These are phyloP conservation scores for Lactifluus hygrophoroides DNA, from an alignment of 768 basidiomycete species.

Conservation along the genomic window DNA sequence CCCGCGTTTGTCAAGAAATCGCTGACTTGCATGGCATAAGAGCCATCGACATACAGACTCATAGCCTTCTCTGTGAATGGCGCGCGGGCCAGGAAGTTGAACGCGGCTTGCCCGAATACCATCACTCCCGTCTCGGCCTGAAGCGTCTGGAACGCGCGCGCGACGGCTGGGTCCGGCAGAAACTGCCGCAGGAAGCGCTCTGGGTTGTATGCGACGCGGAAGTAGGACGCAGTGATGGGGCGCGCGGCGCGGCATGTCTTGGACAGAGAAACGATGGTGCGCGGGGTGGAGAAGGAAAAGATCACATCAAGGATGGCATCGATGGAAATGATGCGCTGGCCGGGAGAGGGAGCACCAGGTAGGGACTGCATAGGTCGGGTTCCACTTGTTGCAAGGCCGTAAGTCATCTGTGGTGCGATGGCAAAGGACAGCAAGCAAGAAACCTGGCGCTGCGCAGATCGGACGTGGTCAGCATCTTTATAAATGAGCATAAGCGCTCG, in stretches of 20 bases:
- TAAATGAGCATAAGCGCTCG: neutral
- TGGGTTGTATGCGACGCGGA: constrained; percentile 13
- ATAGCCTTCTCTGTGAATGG: neutral
- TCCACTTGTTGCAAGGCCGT: neutral
- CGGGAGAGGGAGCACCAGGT: constrained; percentile 35
- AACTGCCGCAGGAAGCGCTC: constrained; percentile 6
- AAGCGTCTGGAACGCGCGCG: constrained; percentile 3
- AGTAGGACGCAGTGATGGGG: constrained; percentile 13
- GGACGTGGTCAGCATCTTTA: neutral
- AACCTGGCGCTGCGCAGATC: neutral
- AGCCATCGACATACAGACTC: constrained; percentile 1
- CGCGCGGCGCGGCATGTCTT: constrained; percentile 8
- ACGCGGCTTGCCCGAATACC: neutral
- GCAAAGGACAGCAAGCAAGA: neutral
- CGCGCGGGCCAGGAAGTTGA: constrained; percentile 2
- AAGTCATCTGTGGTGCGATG: neutral
- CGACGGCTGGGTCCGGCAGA: neutral
- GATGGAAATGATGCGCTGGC: constrained; percentile 55
- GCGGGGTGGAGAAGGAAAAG: constrained; percentile 54
- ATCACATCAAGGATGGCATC: constrained; percentile 35
- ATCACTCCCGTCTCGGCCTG: constrained; percentile 6
- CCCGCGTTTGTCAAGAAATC: constrained; percentile 2
- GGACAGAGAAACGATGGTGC: constrained; percentile 21
- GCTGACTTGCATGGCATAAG: neutral
- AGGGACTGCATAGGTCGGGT: neutral